Evolutionary conservation across 768 basidiomycete species (phyloP), one percentile per base, ranked within the genome.

Genomic region (Termitomyces sp.): DNA sequence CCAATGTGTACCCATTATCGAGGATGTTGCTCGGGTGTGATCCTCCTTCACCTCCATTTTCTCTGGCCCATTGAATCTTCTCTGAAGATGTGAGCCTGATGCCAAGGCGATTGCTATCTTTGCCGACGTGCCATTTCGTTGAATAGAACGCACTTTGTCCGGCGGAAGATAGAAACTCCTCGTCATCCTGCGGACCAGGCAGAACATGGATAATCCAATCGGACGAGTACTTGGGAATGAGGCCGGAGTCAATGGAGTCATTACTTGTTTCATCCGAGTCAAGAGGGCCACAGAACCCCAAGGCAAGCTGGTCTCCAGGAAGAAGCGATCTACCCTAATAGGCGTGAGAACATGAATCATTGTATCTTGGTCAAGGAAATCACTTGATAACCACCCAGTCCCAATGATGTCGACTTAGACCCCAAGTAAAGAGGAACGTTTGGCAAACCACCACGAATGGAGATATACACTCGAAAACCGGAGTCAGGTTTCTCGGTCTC

Each of bases 21-120:
- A 86, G 74, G 36, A 87, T 83, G 60, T 88, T 88, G 41, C 80
- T 81, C 0, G 86, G 85, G 63, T 88, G 87, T 16, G 82, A 80
- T 0, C 86, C 87, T 2, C 86, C 87, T 59, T 87, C 80, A 0
- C 86, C 86, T 13, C 87, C 86, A 44, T 72, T 80, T 5, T 58
- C 56, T 36, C 85, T 72, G 0, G 84, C 78, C 83, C 84, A 88
- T 6, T 68, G 60, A 41, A 87, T 77, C 36, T 72, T 76, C 4
- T 68, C 65, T 3, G 63, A 26, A 4, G 67, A 66, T 44, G 85
- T 77, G 2, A 90, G 72, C 5, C 87, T 79, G 47, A 87, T 80
- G 3, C 87, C 87, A 65, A 84, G 79, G 22, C 86, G 75, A 60
- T 86, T 87, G 61, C 82, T 83, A 1, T 83, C 78, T 1, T 79